Conservation (phyloP, 495 filamentous ascomycete genomes). For the Cercophora sp. region DNA sequence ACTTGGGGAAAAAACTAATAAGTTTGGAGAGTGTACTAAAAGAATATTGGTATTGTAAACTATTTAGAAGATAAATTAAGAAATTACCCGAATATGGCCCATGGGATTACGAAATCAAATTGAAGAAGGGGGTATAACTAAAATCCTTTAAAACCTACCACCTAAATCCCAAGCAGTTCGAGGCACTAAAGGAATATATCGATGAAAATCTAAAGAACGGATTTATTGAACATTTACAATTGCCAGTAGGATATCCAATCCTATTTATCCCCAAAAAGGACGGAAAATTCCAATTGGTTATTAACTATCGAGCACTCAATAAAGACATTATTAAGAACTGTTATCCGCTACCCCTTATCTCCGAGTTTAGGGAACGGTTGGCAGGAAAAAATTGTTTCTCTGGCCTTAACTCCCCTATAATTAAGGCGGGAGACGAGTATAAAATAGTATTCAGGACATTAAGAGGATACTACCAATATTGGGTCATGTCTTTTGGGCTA, state of each 20-base stretch:
- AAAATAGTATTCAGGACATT: conserved; percentile 30
- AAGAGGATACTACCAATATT: conserved; percentile 31
- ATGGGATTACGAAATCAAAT: background rate
- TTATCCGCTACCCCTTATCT: no score
- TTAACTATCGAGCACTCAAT: no score
- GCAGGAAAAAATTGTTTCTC: background rate
- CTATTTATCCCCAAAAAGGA: background rate
- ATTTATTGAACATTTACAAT: background rate
- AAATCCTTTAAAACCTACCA: background rate
- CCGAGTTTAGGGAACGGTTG: no score
- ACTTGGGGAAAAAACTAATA: no score
- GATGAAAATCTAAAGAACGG: background rate
- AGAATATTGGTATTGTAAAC: no score
- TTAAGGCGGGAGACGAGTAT: conserved; percentile 23
- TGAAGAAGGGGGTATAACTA: background rate
- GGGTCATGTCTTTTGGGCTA: conserved; percentile 33
- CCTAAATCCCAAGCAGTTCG: background rate
- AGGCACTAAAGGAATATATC: conserved; percentile 1
- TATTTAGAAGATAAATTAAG: no score
- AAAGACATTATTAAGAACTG: no score
- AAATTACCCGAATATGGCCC: no score
- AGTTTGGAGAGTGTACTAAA: no score
- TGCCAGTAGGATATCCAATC: background rate
- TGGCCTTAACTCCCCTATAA: conserved; percentile 3
- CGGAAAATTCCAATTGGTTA: background rate